Base-by-base conservation (phyloP, 1,139 yeast species). In the Pneumocystis oryctolagi region DNA sequence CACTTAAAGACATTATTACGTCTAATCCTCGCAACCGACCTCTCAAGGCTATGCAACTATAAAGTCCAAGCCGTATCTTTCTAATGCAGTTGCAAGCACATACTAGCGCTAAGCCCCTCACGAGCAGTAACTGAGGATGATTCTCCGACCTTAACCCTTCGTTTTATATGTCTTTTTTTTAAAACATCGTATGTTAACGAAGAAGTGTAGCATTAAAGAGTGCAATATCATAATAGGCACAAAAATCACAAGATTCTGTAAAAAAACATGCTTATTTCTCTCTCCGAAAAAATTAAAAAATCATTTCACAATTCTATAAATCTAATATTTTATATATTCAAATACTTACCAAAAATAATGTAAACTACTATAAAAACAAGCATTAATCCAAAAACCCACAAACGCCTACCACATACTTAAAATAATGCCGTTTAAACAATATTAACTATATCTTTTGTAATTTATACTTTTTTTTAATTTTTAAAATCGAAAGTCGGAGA, bases 111-210 rank as follows among this genome's bases (percentile, higher is more conserved):
- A 47, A 16, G 55, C 31, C 25, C 55, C 8, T 47, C 55, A 47
- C 55, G 55, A 47, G 31, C 55, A 47, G 25, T 25, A 47, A 47
- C 2, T 47, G 55, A 47, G 55, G 55, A 47, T 47, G 55, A 47
- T 47, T 47, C 55, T 47, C 55, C 55, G 55, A 47, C 55, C 55
- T 47, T 47, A 47, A 25, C 55, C 55, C 55, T 47, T 47, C 55
- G 55, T 47, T 47, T 47, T 25, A 25, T 47, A 28, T 37, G 40
- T 16, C 16, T 37, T 39, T 47, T 47, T 25, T 20, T 47, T 47
- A 47, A 47, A 47, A 47, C 55, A 47, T 25, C 55, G 55, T 47
- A 47, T 47, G 55, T 47, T 47, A 25, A 47, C 55, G 55, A 47
- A 47, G 55, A 47, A 47, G 55, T 47, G 55, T 31, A 47, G 55